A percentile compares a stretch with the other conserved stretches of the same genome.
Evolutionary conservation across 768 basidiomycete species (phyloP).

Genomic region (Antrodiella citrinella): DNA sequence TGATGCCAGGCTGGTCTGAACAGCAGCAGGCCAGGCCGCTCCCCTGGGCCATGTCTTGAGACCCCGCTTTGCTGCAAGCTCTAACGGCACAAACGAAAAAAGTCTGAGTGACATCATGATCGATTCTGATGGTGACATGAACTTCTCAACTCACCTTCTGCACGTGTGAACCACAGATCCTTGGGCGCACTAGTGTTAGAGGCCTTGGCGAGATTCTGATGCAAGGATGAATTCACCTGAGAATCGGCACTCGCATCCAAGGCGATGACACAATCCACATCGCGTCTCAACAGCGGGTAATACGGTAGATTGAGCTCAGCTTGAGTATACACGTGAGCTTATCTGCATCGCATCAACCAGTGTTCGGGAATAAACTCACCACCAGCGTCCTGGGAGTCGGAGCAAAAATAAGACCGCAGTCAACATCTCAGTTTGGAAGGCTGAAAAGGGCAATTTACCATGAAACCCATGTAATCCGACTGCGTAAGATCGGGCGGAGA

Average conservation of each 20-base stretch:
- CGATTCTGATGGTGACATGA: not conserved
- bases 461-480: conserved; percentile 15
- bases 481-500: conserved; percentile 18
- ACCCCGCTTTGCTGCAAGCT: conserved; percentile 17
- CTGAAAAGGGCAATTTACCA: conserved; percentile 16
- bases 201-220: not conserved
- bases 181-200: conserved; percentile 2
- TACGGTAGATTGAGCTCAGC: conserved; percentile 21
- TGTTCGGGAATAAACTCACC: conserved; percentile 5
- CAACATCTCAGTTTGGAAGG: too few relatives aligned
- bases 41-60: conserved; percentile 19
- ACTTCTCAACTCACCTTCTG: conserved; percentile 13
- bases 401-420: too few relatives aligned
- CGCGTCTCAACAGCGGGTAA: conserved; percentile 17
- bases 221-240: conserved; percentile 9
- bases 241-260: conserved; percentile 21
- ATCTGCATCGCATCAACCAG: not conserved
- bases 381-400: conserved; percentile 16
- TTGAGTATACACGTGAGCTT: not conserved
- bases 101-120: not conserved
- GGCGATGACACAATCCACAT: conserved; percentile 21
- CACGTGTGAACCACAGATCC: conserved; percentile 22
- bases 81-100: conserved; percentile 6
- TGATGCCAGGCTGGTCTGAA: conserved; percentile 4
- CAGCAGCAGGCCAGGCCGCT: conserved; percentile 16